Conservation (phyloP, 306 rosid genomes). For the Quercus alba region DNA sequence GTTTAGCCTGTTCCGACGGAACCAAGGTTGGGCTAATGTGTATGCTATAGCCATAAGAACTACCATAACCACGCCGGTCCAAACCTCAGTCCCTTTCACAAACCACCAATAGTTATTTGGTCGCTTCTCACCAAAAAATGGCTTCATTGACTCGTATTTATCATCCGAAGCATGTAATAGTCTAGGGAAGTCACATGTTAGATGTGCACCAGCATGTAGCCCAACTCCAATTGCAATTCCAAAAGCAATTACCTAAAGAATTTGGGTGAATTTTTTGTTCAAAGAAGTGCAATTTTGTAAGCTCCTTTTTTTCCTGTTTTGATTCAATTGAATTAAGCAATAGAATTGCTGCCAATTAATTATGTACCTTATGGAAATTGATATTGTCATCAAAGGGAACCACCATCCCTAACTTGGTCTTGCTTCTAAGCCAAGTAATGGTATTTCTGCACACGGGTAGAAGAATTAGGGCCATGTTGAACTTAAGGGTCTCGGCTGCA, state of each 20-base stretch:
- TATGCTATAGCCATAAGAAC: slow-evolving; percentile 81
- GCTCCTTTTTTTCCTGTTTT: neutral
- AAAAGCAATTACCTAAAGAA: slow-evolving; percentile 58
- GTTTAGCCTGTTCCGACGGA: slow-evolving; percentile 48
- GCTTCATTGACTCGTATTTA: slow-evolving; percentile 62
- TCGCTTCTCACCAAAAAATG: slow-evolving; percentile 47
- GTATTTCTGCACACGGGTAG: slow-evolving; percentile 85
- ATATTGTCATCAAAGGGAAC: slow-evolving; percentile 87
- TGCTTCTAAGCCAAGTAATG: slow-evolving; percentile 81
- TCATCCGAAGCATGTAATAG: slow-evolving; percentile 54
- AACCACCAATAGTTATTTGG: slow-evolving; percentile 93
- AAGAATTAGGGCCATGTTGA: slow-evolving; percentile 84
- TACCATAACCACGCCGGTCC: slow-evolving; percentile 80
- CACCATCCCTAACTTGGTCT: slow-evolving; percentile 54
- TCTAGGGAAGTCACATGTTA: slow-evolving; percentile 85
- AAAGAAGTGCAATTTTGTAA: neutral
- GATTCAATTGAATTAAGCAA: neutral
- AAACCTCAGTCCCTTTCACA: slow-evolving; percentile 80
- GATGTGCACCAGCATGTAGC: slow-evolving; percentile 62
- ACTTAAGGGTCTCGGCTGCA: slow-evolving; percentile 84
- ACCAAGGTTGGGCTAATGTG: slow-evolving; percentile 86
- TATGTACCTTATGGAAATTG: slow-evolving; percentile 74
- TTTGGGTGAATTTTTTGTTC: neutral
- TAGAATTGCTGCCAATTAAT: neutral
- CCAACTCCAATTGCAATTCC: slow-evolving; percentile 75